These are phyloP conservation scores for Pleurotus ostreatus DNA, from an alignment of 768 basidiomycete species.

Conservation along the genomic window DNA sequence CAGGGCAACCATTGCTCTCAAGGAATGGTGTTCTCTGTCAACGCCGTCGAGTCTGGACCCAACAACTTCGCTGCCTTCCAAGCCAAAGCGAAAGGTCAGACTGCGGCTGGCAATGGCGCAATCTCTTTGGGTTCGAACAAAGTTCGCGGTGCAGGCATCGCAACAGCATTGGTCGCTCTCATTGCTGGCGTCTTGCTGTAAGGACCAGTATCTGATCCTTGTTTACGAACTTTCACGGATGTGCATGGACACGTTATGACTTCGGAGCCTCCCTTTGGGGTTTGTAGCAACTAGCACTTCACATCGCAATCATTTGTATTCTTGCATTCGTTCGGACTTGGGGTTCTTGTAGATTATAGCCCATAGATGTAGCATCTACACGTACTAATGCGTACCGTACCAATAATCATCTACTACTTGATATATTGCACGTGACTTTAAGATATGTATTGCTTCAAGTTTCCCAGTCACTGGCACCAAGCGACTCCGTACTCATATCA, in stretches of 20 bases:
- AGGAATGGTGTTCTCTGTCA: conserved; percentile 61
- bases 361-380: no score
- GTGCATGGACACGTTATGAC: conserved; percentile 4
- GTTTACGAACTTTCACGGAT: neutral
- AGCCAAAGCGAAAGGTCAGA: conserved; percentile 38
- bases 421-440: no score
- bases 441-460: no score
- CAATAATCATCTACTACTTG: no score
- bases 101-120: conserved; percentile 26
- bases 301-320: conserved; percentile 2
- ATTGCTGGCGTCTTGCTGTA: neutral
- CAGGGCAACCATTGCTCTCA: conserved; percentile 47
- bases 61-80: conserved; percentile 54
- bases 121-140: conserved; percentile 3
- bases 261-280: neutral
- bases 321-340: conserved; percentile 7
- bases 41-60: conserved; percentile 44
- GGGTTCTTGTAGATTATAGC: neutral
- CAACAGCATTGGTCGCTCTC: neutral
- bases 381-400: no score
- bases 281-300: conserved; percentile 4
- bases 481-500: neutral
- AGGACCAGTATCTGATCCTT: neutral
- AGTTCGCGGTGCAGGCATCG: conserved; percentile 4
- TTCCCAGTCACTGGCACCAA: no score